These are phyloP conservation scores for Euphorbia corollata DNA, from an alignment of 441 rosid genomes.

Conservation along the genomic window DNA sequence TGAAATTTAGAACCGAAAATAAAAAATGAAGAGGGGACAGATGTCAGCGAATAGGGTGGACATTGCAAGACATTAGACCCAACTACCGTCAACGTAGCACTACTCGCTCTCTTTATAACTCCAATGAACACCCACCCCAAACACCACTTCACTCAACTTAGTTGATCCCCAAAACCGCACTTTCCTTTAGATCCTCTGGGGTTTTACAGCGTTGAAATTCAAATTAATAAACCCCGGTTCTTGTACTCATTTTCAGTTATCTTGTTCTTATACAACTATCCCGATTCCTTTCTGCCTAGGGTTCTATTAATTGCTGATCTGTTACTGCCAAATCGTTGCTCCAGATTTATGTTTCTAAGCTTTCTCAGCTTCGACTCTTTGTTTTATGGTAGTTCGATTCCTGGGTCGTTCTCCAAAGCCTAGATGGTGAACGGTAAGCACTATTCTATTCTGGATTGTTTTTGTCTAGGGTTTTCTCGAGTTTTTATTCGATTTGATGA, in stretches of 20 bases:
- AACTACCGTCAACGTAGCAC: background rate
- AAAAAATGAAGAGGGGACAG: slow-evolving; percentile 6
- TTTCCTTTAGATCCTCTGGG: background rate
- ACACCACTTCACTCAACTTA: background rate
- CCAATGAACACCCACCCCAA: background rate
- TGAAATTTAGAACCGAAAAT: too few species aligned
- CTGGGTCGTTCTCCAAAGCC: slow-evolving; percentile 1
- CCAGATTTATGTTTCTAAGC: background rate
- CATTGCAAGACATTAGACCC: background rate
- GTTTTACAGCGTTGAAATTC: slow-evolving; percentile 16
- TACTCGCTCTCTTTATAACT: slow-evolving; percentile 19
- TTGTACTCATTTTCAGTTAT: background rate
- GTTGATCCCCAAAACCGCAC: slow-evolving; percentile 1
- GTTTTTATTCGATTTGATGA: background rate
- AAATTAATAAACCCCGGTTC: slow-evolving; percentile 1
- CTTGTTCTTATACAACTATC: background rate
- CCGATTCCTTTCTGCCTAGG: background rate
- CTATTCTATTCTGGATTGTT: background rate
- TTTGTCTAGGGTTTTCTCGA: slow-evolving; percentile 13
- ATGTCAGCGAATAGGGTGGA: slow-evolving; percentile 4
- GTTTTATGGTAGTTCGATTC: background rate
- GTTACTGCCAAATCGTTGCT: background rate
- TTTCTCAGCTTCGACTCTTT: slow-evolving; percentile 2
- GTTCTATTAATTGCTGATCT: background rate
- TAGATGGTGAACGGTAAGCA: slow-evolving; percentile 11